phyloP scores from a whole-genome alignment of 78 protist genomes.

The Thecamonas trahens region DNA sequence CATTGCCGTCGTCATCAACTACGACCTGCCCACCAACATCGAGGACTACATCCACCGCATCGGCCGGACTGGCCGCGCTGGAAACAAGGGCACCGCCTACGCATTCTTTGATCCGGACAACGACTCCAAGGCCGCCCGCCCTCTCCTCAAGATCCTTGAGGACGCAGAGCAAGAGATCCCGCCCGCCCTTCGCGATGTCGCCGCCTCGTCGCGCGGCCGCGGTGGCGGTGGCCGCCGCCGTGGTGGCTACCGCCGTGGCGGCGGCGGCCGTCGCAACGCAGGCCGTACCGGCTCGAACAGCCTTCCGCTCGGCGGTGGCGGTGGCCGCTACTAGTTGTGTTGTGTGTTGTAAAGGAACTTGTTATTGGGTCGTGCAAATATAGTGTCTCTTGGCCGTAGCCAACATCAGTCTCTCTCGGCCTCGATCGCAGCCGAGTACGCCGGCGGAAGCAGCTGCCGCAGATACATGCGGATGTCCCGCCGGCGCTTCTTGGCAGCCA shows the following conservation, averaged over 20 bases:
- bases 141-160: conserved; percentile 22
- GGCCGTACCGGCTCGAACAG: too few species aligned
- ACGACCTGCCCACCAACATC: conserved; percentile 74
- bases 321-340: too few species aligned
- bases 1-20: conserved; percentile 78
- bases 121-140: background rate
- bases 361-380: too few species aligned
- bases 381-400: too few species aligned
- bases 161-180: conserved; percentile 30
- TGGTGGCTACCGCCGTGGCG: conserved; percentile 14
- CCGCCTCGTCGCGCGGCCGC: background rate
- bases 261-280: conserved; percentile 26
- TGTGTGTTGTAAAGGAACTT: too few species aligned
- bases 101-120: conserved; percentile 35
- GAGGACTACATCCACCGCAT: conserved; percentile 96
- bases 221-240: background rate
- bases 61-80: conserved; percentile 96
- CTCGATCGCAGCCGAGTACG: too few species aligned
- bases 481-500: too few species aligned
- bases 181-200: conserved; percentile 4
- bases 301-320: too few species aligned
- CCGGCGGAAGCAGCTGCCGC: too few species aligned
- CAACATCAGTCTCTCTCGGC: too few species aligned
- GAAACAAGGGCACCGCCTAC: conserved; percentile 67
- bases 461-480: too few species aligned